Percentiles rank a stretch among this genome's conserved stretches.
phyloP scores from a whole-genome alignment of 495 filamentous ascomycete species.

The Daldinia grandis region DNA sequence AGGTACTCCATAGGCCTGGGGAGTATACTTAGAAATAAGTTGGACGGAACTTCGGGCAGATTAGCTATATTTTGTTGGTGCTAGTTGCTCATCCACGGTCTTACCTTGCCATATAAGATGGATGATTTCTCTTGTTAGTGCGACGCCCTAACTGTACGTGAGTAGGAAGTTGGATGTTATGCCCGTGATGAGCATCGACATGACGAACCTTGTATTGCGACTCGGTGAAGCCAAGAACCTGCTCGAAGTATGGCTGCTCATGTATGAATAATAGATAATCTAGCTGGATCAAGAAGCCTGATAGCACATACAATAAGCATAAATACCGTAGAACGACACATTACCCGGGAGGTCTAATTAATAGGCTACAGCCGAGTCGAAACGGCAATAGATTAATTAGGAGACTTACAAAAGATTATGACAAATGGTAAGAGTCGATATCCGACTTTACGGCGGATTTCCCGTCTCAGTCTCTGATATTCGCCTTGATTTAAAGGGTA shows the following conservation, averaged over 20 bases:
- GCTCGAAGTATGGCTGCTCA: constrained; percentile 1
- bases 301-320: background rate
- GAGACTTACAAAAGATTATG: constrained; percentile 5
- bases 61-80: background rate
- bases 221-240: background rate
- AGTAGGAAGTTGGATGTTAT: background rate
- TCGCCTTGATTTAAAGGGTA: background rate
- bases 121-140: background rate
- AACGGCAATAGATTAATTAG: background rate
- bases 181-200: background rate
- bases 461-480: background rate
- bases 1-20: constrained; percentile 1
- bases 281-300: constrained; percentile 6
- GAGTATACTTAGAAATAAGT: background rate
- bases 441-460: background rate
- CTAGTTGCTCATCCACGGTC: background rate
- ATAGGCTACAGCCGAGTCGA: too few species aligned
- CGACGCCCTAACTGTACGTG: background rate
- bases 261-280: background rate
- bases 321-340: background rate
- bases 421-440: constrained; percentile 1
- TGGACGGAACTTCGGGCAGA: constrained; percentile 9
- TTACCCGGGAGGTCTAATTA: too few species aligned
- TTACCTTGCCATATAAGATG: constrained; percentile 8
- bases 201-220: constrained; percentile 9